Evolutionary conservation across 768 basidiomycete genomes (phyloP).

Genomic region (Termitomyces sp.): DNA sequence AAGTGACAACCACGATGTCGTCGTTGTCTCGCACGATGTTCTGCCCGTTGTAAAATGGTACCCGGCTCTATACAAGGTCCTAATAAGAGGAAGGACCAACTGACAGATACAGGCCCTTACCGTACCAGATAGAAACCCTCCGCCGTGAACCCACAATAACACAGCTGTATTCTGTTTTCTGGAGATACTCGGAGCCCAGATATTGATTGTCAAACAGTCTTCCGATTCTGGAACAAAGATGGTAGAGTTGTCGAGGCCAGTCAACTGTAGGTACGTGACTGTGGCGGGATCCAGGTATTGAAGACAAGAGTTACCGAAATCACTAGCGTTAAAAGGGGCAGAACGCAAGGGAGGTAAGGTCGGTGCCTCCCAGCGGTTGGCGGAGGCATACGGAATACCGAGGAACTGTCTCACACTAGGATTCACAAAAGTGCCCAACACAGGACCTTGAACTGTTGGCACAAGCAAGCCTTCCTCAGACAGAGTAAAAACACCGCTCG

Average conservation of each 20-base stretch:
- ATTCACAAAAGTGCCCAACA: constrained; percentile 25
- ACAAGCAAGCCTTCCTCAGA: constrained; percentile 20
- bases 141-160: constrained; percentile 38
- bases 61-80: constrained; percentile 24
- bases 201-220: constrained; percentile 34
- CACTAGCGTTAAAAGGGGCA: constrained; percentile 22
- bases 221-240: constrained; percentile 30
- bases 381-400: constrained; percentile 33
- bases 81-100: too few relatives aligned
- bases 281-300: constrained; percentile 22
- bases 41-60: constrained; percentile 26
- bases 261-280: constrained; percentile 23
- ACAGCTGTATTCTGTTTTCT: constrained; percentile 34
- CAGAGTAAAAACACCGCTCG: too few relatives aligned
- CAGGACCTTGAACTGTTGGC: constrained; percentile 28
- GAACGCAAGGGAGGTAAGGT: constrained; percentile 18
- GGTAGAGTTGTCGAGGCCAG: constrained; percentile 19
- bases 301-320: constrained; percentile 30
- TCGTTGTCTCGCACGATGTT: constrained; percentile 32
- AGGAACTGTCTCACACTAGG: constrained; percentile 33
- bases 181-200: constrained; percentile 33
- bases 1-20: constrained; percentile 26
- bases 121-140: constrained; percentile 33
- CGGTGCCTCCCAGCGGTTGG: constrained; percentile 35
- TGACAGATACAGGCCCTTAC: constrained; percentile 19